Evolutionary conservation across 2,329 filamentous ascomycete species (phyloP).

Genomic region (Aspergillus sclerotialis): DNA sequence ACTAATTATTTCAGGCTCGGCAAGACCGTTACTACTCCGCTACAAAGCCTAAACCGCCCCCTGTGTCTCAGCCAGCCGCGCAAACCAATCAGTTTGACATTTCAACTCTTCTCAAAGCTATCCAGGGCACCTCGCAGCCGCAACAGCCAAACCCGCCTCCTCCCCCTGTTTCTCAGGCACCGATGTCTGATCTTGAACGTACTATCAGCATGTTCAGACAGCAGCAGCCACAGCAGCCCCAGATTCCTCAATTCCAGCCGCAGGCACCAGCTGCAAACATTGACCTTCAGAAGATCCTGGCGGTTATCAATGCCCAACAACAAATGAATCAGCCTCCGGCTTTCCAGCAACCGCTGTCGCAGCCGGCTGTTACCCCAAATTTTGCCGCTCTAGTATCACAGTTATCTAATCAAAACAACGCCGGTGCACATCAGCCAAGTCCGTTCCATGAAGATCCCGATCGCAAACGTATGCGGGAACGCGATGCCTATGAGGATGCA

Average conservation of each 20-base stretch:
- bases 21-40: constrained; percentile 36
- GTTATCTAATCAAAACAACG: constrained; percentile 18
- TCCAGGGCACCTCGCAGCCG: constrained; percentile 27
- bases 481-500: constrained; percentile 23
- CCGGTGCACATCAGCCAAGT: constrained; percentile 8
- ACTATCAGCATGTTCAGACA: constrained; percentile 35
- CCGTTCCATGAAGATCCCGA: constrained; percentile 34
- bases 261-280: constrained; percentile 19
- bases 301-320: constrained; percentile 30
- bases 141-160: constrained; percentile 24
- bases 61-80: constrained; percentile 13
- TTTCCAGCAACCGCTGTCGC: constrained; percentile 14
- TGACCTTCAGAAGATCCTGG: constrained; percentile 34
- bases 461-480: constrained; percentile 33
- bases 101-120: constrained; percentile 33
- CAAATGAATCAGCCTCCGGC: constrained; percentile 26
- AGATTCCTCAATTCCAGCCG: constrained; percentile 21
- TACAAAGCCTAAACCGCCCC: constrained; percentile 24
- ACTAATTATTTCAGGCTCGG: constrained; percentile 23
- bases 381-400: constrained; percentile 30
- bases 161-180: constrained; percentile 11
- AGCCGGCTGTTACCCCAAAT: constrained; percentile 24
- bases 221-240: constrained; percentile 19
- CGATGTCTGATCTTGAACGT: constrained; percentile 24
- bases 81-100: constrained; percentile 30